Evolutionary conservation across 129 eudicot genomes (phyloP), one percentile per base, ranked within the genome.

Genomic region (Erigeron canadensis): DNA sequence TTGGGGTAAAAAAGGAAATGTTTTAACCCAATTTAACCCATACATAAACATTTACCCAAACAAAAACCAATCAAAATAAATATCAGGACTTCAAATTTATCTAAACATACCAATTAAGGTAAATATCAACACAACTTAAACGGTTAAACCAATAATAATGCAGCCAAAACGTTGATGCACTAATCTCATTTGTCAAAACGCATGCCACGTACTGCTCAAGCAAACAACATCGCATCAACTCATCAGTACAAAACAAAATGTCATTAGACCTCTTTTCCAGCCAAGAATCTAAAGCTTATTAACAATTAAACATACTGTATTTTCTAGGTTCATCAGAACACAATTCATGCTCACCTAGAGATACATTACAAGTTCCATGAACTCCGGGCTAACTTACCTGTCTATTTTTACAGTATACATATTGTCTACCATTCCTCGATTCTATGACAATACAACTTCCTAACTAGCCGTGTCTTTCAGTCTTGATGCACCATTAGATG

Each of bases 221-320:
- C 44, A 61, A 23, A 5, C 40, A 12, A 18, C 2, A 48, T 22
- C 7, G 13, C 42, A 12, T 0, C 9, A 42, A 8, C 37, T 63
- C 17, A 21, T 18, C 10, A 0, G 39, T 19, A 17, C 40, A 9
- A 7, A 61, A 13, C 62, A 8, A 19, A 1, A 16, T 9, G 9
- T 18, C 19, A 10, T 56, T 16, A 8, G 10, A 56, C 0, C 15
- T 22, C 41, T 16, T 63, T 39, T 18, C 34, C 67, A 23, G 37
- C 13, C 41, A 42, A 22, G 7, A 71, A 55, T 15, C 42, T 18
- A 55, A 10, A 40, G 28, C 67, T 57, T 57, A 42, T 71, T 13
- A 65, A 65, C 70, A 65, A 43, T 65, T 44, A 65, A 54, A 41
- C 54, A 38, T 46, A 63, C 23, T 28, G 48, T 38, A 73, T 63